These are phyloP conservation scores for Penicillium concentricum DNA, from an alignment of 2,329 filamentous ascomycete genomes.

Conservation along the genomic window DNA sequence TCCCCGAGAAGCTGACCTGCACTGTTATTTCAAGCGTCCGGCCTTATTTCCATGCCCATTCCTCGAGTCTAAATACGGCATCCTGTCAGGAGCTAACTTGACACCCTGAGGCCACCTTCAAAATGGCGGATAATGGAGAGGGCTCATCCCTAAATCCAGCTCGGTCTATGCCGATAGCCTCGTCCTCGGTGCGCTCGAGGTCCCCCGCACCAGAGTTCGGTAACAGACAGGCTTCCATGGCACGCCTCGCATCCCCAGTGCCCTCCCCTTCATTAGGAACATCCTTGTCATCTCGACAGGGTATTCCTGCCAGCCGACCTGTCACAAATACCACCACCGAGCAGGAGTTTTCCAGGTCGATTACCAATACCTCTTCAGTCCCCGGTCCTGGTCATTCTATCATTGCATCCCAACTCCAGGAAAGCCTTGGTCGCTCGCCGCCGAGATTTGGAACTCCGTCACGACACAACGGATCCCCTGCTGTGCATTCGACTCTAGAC, in stretches of 20 bases:
- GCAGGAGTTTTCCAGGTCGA: constrained; percentile 60
- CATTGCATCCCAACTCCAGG: constrained; percentile 80
- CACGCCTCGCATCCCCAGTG: constrained; percentile 56
- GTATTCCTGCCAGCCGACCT: constrained; percentile 36
- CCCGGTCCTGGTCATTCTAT: constrained; percentile 82
- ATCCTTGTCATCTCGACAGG: constrained; percentile 40
- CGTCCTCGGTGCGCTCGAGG: constrained; percentile 32
- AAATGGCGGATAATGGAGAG: constrained; percentile 40
- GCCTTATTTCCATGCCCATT: neutral
- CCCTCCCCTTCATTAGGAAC: constrained; percentile 44
- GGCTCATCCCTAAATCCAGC: constrained; percentile 34
- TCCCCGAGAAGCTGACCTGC: neutral
- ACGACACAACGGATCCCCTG: constrained; percentile 59
- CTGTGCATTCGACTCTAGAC: constrained; percentile 47
- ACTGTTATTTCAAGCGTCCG: neutral
- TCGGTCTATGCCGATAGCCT: constrained; percentile 34
- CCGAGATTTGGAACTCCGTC: constrained; percentile 47
- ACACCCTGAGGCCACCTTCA: constrained; percentile 12
- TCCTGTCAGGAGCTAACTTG: constrained; percentile 1
- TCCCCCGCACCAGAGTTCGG: constrained; percentile 45
- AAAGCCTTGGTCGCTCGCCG: constrained; percentile 60
- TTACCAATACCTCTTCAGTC: constrained; percentile 57
- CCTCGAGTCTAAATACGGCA: neutral
- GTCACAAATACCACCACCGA: constrained; percentile 45
- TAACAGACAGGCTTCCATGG: constrained; percentile 54